A percentile compares a stretch with the other conserved stretches of the same genome.
phyloP scores from a whole-genome alignment of 2,329 filamentous ascomycete species.

The Phaeosphaeria sp. region DNA sequence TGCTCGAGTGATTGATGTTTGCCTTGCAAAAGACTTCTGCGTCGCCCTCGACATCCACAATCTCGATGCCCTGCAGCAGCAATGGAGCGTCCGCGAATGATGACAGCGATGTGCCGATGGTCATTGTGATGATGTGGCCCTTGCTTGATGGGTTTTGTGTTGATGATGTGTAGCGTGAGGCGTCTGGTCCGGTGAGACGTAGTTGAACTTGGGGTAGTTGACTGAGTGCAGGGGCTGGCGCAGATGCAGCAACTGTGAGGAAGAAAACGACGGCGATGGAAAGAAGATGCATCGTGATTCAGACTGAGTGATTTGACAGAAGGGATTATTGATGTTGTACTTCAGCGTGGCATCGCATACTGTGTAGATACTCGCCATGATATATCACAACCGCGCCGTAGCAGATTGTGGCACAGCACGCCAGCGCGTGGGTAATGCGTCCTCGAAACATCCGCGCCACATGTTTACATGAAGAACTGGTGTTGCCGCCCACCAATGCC shows the following conservation, averaged over 20 bases:
- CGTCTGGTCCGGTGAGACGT: constrained; percentile 14
- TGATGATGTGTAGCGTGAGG: constrained; percentile 9
- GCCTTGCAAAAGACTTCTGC: constrained; percentile 20
- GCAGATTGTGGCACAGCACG: constrained; percentile 17
- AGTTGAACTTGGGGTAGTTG: constrained; percentile 16
- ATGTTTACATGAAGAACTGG: constrained; percentile 8
- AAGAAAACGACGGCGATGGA: constrained; percentile 7
- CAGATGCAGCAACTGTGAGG: constrained; percentile 5
- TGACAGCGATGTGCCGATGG: constrained; percentile 25
- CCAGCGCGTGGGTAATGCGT: constrained; percentile 11
- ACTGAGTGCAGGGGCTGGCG: constrained; percentile 6
- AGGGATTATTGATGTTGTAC: background rate
- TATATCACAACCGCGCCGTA: background rate
- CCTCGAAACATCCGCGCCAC: constrained; percentile 11
- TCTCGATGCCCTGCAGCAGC: constrained; percentile 22
- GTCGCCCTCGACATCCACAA: constrained; percentile 14
- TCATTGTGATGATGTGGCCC: constrained; percentile 18
- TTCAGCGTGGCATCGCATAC: background rate
- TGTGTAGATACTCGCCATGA: background rate
- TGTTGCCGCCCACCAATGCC: background rate
- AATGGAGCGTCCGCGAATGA: constrained; percentile 23
- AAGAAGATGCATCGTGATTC: constrained; percentile 8
- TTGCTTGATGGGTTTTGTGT: constrained; percentile 12
- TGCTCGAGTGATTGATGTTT: constrained; percentile 9
- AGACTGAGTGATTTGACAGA: background rate